Base-by-base conservation (phyloP, 305 asterid genomes). In the Petunia hybrid region DNA sequence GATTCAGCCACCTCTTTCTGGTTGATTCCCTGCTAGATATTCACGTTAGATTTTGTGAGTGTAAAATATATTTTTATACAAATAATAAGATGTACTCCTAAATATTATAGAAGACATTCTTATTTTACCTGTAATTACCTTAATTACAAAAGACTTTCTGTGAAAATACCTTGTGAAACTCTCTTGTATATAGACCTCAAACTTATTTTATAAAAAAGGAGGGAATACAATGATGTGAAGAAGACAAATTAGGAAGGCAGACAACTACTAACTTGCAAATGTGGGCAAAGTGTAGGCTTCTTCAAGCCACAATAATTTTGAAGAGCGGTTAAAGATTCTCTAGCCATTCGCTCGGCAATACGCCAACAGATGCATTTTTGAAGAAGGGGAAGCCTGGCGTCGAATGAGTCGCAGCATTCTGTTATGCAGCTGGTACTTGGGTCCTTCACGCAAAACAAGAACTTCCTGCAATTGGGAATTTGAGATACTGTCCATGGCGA, bases 341-440 rank as follows among this genome's bases (percentile, higher is more conserved):
- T 60, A 5, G 16, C 8, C 2, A 4, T 5, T 22, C 3, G 36
- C 1, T 0, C 2, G 38, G 65, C 39, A 60, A 2, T 6, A 6
- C 9, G 65, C 65, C 65, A 60, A 10, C 38, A 60, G 39, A 1
- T 16, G 65, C 65, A 60, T 6, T 60, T 60, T 16, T 6, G 12
- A 6, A 6, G 8, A 60, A 22, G 38, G 4, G 10, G 9, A 60
- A 38, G 38, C 65, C 4, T 2, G 65, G 22, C 16, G 65, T 60
- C 22, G 38, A 60, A 60, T 16, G 65, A 60, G 65, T 16, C 39
- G 35, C 65, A 60, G 8, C 65, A 60, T 22, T 60, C 65, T 4
- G 65, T 60, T 16, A 60, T 60, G 65, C 65, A 60, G 65, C 65
- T 60, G 65, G 38, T 60, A 60, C 38, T 22, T 60, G 12, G 39